Evolutionary conservation across 2,329 filamentous ascomycete genomes (phyloP), one percentile per base, ranked within the genome.

Genomic region (Aureobasidium sp.): DNA sequence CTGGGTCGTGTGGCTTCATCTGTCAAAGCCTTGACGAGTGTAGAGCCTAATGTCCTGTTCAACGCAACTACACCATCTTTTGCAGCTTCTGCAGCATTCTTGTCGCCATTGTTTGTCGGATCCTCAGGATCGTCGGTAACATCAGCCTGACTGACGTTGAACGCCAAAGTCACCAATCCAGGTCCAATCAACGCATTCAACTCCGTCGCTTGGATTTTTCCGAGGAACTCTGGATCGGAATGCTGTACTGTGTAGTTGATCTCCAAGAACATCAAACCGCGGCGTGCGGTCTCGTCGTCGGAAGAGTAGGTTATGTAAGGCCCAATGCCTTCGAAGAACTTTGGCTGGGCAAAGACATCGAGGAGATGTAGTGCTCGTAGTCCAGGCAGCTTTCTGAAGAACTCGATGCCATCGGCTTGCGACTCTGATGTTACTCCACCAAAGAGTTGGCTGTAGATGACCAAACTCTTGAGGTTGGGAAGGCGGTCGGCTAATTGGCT

Each of bases 161-260:
- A 74, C 39, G 71, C 70, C 50, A 68, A 69, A 37, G 69, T 72
- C 16, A 77, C 73, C 58, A 77, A 60, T 0, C 70, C 71, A 11
- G 74, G 74, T 1, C 70, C 72, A 21, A 76, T 68, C 34, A 77
- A 62, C 21, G 62, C 30, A 2, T 71, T 72, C 49, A 77, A 59
- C 62, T 77, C 75, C 1, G 67, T 64, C 3, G 69, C 74, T 32
- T 72, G 73, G 10, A 78, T 73, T 60, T 74, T 73, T 34, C 66
- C 68, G 67, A 77, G 68, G 64, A 78, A 77, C 30, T 75, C 73
- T 48, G 74, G 70, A 62, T 78, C 75, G 47, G 75, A 73, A 66
- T 78, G 76, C 6, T 77, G 70, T 61, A 76, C 79, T 1, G 77
- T 80, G 61, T 78, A 80, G 45, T 75, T 77, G 27, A 79, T 67